Evolutionary conservation across 148 eudicot genomes (phyloP), one percentile per base, ranked within the genome.

Genomic region (Vaccinium vitisidaea): DNA sequence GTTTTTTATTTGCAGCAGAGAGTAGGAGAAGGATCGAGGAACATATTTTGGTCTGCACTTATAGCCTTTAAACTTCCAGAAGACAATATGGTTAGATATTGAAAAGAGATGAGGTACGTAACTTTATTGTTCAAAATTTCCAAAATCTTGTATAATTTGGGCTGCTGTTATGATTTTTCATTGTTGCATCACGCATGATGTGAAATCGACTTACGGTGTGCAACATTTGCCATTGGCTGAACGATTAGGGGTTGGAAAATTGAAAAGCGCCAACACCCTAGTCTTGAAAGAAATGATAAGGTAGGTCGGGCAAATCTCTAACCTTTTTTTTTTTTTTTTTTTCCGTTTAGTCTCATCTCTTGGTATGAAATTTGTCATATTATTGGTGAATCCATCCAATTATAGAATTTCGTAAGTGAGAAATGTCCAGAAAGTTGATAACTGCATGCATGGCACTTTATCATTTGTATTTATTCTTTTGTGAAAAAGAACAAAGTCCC

Each of bases 181-280:
- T 30, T 80, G 70, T 80, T 80, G 48, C 5, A 61, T 8, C 58
- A 16, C 48, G 19, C 50, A 80, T 70, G 52, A 80, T 3, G 82
- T n/a, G 12, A 43, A 2, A 55, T 39, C 16, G 2, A 36, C 15
- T 43, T 5, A 46, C 25, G 18, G 52, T 10, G 49, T 8, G 36
- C 21, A n/a, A 2, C 61, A 16, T 63, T 1, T 63, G 69, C 49
- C 84, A 8, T 5, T 82, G 48, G 2, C 5, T 25, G 56, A 67
- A 27, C 58, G 77, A 56, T n/a, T 82, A 3, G 48, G 2, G 77
- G 84, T 2, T 82, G 84, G 84, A 6, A n/a, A 16, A 32, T 82
- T 15, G 61, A 82, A 9, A 65, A n/a, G 18, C 36, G 58, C 49
- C 23, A 25, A 5, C 84, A 77, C 12, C 46, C 27, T 2, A 8